Base-by-base conservation (phyloP, 352 stramenopile genomes). In the Pythium grandisporangium region DNA sequence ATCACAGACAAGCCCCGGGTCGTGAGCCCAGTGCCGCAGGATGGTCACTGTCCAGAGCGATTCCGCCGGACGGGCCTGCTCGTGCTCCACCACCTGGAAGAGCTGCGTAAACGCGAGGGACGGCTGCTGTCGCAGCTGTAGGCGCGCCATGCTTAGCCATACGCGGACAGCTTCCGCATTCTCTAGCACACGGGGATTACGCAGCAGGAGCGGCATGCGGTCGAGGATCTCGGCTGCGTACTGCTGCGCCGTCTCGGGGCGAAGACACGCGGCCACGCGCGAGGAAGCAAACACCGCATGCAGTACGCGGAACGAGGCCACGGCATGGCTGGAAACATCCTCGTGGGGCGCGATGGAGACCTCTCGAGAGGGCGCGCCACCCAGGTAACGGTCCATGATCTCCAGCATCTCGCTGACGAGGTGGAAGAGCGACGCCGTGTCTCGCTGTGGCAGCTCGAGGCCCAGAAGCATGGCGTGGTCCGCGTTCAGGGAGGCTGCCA, bases 361-460 rank as follows among this genome's bases (percentile, higher is more conserved):
- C 33, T 38, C 33, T 6, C 33, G 33, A 6, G 11, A 8, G 27
- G 41, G 2, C 16, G 47, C 41, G 23, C 19, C 16, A 5, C 20
- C 7, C 4, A 6, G 12, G 37, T 56, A 60, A 4, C 42, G 44
- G 27, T 54, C 57, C 27, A 62, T 29, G 3, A 45, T 33, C 17
- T 46, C 27, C 13, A 66, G 37, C 37, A 66, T 37, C 25, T 66
- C 57, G 2, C 45, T 17, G 4, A 62, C 45, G 8, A 61, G 38
- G 8, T 23, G 24, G 41, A 42, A 35, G 11, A 35, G 14, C 10
- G 45, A 35, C 12, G 5, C 26, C 2, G 25, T 51, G 14, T 39
- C 29, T 6, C 59, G 11, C 17, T 53, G 29, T n/a, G 71, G 59
- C 21, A 67, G 44, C 49, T 78, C 66, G 27, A 65, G 51, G 14